Percentiles rank a stretch among this genome's conserved stretches.
These are phyloP conservation scores for Gnomoniopsis sp. DNA, from an alignment of 2,329 filamentous ascomycete genomes.

Conservation along the genomic window DNA sequence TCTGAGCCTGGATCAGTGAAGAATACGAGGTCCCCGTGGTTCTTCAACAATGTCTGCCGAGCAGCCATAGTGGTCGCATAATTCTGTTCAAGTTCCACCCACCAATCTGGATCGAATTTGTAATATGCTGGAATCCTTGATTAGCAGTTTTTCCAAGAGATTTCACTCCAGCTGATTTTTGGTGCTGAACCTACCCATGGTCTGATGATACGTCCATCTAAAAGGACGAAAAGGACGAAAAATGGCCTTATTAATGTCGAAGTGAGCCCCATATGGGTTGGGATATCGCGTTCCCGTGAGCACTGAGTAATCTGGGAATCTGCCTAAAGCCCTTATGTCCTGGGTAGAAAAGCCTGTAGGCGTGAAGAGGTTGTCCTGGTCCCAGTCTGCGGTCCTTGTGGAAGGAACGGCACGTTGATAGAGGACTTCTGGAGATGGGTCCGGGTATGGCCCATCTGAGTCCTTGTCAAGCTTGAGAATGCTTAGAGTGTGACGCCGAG, in stretches of 20 bases:
- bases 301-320: constrained; percentile 75
- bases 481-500: constrained; percentile 9
- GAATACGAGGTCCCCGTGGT: constrained; percentile 63
- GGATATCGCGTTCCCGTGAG: constrained; percentile 74
- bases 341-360: constrained; percentile 64
- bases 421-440: constrained; percentile 7
- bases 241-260: constrained; percentile 64
- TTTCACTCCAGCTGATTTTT: neutral
- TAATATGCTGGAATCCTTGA: constrained; percentile 55
- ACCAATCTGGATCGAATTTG: constrained; percentile 79
- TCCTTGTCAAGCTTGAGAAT: constrained; percentile 8
- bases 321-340: constrained; percentile 67
- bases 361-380: constrained; percentile 21
- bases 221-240: constrained; percentile 79
- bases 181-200: constrained; percentile 67
- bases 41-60: constrained; percentile 60
- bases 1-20: constrained; percentile 71
- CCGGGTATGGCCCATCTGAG: neutral
- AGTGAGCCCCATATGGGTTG: constrained; percentile 52
- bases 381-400: constrained; percentile 15
- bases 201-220: constrained; percentile 83
- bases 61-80: constrained; percentile 67
- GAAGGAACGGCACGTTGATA: constrained; percentile 26
- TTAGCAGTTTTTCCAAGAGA: neutral
- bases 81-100: constrained; percentile 79